A percentile compares a stretch with the other conserved stretches of the same genome.
These are phyloP conservation scores for Panicum hallii DNA, from an alignment of 202 grass and related monocot genomes.

Conservation along the genomic window DNA sequence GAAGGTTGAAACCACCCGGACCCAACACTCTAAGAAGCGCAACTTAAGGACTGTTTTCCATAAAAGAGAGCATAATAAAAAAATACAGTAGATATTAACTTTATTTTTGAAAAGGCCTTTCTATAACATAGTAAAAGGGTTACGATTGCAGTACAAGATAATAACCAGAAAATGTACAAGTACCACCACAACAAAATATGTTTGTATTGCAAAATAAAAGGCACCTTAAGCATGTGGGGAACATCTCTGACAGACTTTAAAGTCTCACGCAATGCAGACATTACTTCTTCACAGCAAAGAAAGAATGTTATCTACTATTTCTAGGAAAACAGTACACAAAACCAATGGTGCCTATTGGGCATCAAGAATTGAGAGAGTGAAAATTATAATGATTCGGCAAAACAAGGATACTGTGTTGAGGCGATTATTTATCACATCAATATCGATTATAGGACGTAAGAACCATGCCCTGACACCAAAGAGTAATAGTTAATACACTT, in stretches of 20 bases:
- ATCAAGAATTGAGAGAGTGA: conserved; percentile 17
- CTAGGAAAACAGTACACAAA: conserved; percentile 58
- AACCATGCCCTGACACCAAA: conserved; percentile 85
- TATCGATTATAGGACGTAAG: conserved; percentile 88
- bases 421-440: conserved; percentile 83
- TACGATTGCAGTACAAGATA: conserved; percentile 19
- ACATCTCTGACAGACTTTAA: conserved; percentile 96
- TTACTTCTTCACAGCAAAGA: conserved; percentile 93
- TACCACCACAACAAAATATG: conserved; percentile 20
- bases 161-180: neutral
- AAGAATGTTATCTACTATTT: conserved; percentile 91
- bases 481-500: conserved; percentile 33
- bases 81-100: conserved; percentile 15
- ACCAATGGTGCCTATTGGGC: conserved; percentile 9
- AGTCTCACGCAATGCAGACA: conserved; percentile 77
- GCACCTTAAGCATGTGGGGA: conserved; percentile 92
- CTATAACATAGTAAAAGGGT: conserved; percentile 13
- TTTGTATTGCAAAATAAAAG: conserved; percentile 28
- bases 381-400: conserved; percentile 11
- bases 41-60: conserved; percentile 6
- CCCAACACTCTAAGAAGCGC: conserved; percentile 6
- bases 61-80: conserved; percentile 22
- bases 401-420: conserved; percentile 90
- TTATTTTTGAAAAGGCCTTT: conserved; percentile 27
- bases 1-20: conserved; percentile 32